Evolutionary conservation across 2,329 filamentous ascomycete species (phyloP), one percentile per base, ranked within the genome.

Genomic region (Hypoxylon sp.): DNA sequence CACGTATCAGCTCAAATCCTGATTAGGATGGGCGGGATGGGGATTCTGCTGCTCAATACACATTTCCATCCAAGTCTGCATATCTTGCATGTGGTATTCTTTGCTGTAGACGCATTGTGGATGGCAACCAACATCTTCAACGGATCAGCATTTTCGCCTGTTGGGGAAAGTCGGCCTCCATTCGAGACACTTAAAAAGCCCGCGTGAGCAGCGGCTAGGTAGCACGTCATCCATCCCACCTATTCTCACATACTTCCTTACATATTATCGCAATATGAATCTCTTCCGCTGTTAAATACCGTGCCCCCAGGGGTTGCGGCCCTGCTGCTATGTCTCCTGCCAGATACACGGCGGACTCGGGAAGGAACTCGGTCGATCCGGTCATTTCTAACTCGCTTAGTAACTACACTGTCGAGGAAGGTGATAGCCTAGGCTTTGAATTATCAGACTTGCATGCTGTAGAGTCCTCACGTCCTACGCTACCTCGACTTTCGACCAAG

Each of bases 201-300:
- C 68, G 56, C 65, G 68, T 70, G 68, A 66, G 65, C 68, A 60
- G 36, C 30, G 38, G 49, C 34, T 65, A 65, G 25, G 58, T 61
- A 69, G 65, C 68, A 71, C 66, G 68, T 36, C 60, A 71, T 71
- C 25, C 60, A 69, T 69, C 68, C 68, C 66, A 67, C 66, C 66
- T 65, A 69, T 71, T 69, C 34, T 62, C 60, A 69, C 68, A 71
- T 71, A 62, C 57, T 61, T 58, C 41, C 38, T 48, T 25, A 50
- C 50, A 56, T 41, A 45, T 49, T 60, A 19, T 62, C 43, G 32
- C 38, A 53, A 11, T 30, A 66, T 66, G 63, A 53, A 41, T 51
- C 57, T 36, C 49, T 51, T 43, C n/a, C 10, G 36, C 30, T 55
- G 13, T 69, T 71, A 71, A 61, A 64, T 66, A 59, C 57, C 60